Evolutionary conservation across 202 grass and related monocot genomes (phyloP), one percentile per base, ranked within the genome.

Genomic region (Brachypodium distachyon): DNA sequence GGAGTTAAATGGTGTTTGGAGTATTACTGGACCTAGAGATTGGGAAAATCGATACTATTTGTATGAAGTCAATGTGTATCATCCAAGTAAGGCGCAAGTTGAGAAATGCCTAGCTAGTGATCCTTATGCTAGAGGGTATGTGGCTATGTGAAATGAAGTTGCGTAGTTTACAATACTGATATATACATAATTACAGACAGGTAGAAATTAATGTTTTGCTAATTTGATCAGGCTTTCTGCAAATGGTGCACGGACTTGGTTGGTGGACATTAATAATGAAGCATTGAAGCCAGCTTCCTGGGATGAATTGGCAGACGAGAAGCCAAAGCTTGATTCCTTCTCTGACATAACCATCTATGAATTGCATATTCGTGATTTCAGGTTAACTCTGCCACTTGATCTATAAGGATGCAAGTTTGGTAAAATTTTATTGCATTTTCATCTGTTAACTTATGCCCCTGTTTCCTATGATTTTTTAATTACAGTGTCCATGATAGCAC

Each of bases 301-400:
- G 94, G 86, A 97, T 81, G 49, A 82, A 74, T 82, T 97, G 79
- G 84, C 56, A 51, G 67, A 89, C 70, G 84, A 92, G 81, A 97
- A 94, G 74, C 91, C 94, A 60, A 69, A 74, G 38, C 82, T 92
- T 84, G 77, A 82, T 82, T 97, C 91, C 26, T 91, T 94, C 77
- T 90, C 94, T 84, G 91, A 94, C 62, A 92, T 94, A 90, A 97
- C 82, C 68, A 88, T 97, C 76, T 92, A 97, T 71, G 91, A 97
- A 79, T 63, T 97, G 84, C 91, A 97, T 76, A 92, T 97, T 82
- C 91, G 94, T 38, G 94, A 97, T 91, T 97, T 97, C 40, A 97
- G 94, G 94, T 93, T 11, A 74, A 27, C n/a, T 70, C 9, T 28
- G 38, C 37, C 56, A 29, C 28, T 29, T 70, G 48, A 56, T 79